Base-by-base conservation (phyloP, 148 eudicot species). In the Camellia granthamiana region DNA sequence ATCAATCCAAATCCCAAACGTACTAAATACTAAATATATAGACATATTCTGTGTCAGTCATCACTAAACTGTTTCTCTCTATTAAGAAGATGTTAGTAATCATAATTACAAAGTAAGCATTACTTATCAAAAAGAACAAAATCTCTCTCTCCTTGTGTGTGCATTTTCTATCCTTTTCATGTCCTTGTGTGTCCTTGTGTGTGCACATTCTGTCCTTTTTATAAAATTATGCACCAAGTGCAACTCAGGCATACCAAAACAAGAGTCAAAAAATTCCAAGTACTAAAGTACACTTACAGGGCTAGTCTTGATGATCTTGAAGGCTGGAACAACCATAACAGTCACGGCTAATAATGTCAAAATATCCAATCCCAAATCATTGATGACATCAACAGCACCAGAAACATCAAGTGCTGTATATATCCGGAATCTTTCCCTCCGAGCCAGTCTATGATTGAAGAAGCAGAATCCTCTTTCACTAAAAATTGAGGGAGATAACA, bases 301-400 rank as follows among this genome's bases (percentile, higher is more conserved):
- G 89, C 99, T 96, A 81, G 97, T 91, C 88, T 92, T 96, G 76
- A 96, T 60, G 76, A 72, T 69, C 82, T 85, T 92, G 87, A 96
- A 92, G 79, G 86, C 99, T 74, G 99, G 99, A 72, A 96, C 95
- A 79, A 96, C 89, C 65, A 96, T 54, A 43, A 96, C 99, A 65
- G 98, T 96, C 64, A 94, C 97, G 19, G 83, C 92, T 89, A 96
- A 88, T 84, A 96, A 92, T 63, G 99, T 96, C 89, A 96, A 85
- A 71, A 97, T 96, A 89, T 96, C 99, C 91, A 92, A 79, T 70
- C 99, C 99, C 86, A 96, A 85, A 83, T 96, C 99, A 91, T 93
- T 93, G 79, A 96, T 89, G 84, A 96, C 94, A 69, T 96, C 99
- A 81, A 91, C 89, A 77, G 94, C 98, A 83, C 83, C 83, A n/a